Percentiles rank a stretch among this genome's conserved stretches.
Evolutionary conservation across 2,329 filamentous ascomycete species (phyloP).

Genomic region (Fusarium sp.): DNA sequence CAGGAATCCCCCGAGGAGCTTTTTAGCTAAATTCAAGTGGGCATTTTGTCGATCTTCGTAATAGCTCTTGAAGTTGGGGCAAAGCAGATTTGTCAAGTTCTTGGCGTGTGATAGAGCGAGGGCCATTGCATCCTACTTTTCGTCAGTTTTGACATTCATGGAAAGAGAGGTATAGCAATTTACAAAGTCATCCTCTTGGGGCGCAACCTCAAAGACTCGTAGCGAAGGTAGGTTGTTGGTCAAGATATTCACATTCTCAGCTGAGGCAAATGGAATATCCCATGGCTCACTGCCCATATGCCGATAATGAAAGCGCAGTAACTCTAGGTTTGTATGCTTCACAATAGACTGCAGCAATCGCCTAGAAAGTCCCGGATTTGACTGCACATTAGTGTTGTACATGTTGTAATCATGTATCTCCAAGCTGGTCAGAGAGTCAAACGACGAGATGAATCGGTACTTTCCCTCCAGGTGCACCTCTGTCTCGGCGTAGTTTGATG

Average conservation of each 20-base stretch:
- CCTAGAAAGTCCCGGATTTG: background rate
- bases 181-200: background rate
- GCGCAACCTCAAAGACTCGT: background rate
- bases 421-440: background rate
- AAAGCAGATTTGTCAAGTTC: background rate
- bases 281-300: rapidly evolving
- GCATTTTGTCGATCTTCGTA: rapidly evolving
- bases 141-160: background rate
- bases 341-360: background rate
- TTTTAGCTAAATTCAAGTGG: rapidly evolving
- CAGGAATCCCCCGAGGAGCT: background rate
- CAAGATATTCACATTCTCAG: rapidly evolving
- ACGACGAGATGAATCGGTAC: constrained; percentile 7
- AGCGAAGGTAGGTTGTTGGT: background rate
- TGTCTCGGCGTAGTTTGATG: rapidly evolving
- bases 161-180: rapidly evolving
- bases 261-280: background rate
- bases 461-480: background rate
- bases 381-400: rapidly evolving
- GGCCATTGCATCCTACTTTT: background rate
- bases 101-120: background rate
- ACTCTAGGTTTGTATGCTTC: background rate
- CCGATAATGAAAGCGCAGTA: background rate
- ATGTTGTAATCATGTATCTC: background rate
- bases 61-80: background rate